Evolutionary conservation across 768 basidiomycete genomes (phyloP), one percentile per base, ranked within the genome.

Genomic region (Boletus bicolor): DNA sequence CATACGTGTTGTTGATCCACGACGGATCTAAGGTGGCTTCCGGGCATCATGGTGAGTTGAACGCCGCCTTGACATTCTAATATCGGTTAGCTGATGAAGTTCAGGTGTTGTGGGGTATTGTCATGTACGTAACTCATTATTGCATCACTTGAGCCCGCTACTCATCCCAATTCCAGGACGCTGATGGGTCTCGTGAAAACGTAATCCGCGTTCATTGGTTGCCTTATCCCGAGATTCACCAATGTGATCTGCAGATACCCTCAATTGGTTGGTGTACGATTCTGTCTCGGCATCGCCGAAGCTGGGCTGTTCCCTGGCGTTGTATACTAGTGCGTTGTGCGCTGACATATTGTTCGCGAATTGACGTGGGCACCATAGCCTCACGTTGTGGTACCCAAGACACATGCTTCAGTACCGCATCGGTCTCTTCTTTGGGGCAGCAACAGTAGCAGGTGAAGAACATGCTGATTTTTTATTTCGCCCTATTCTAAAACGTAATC

Each of bases 301-400:
- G 83, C 85, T 5, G 86, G 88, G 4, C 64, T 88, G 10, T 89
- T 86, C 68, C 87, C 88, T 11, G 87, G 87, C 24, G 84, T 89
- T 11, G 79, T 81, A 0, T 91, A 87, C 72, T 89, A 86, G 87
- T 87, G 53, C 44, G 79, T 67, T 34, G 45, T 26, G 19, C 9
- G 19, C 21, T 10, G 7, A n/a, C 3, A 7, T 21, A 3, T 34
- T 5, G 6, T 35, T 28, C 21, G 10, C n/a, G 9, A 21, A 3
- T 53, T 57, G 9, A 65, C 14, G 1, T 7, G 19, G 26, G 19
- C 4, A 5, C 41, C 15, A 28, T 24, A 85, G 82, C 60, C 71
- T 89, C 24, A 84, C 83, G 3, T 69, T 85, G 19, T 88, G 86
- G 85, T 89, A 89, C 58, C 83, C 84, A 7, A 77, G 84, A 8